Base-by-base conservation (phyloP, 805 yeast species). In the Brettanomyces custersianus region DNA sequence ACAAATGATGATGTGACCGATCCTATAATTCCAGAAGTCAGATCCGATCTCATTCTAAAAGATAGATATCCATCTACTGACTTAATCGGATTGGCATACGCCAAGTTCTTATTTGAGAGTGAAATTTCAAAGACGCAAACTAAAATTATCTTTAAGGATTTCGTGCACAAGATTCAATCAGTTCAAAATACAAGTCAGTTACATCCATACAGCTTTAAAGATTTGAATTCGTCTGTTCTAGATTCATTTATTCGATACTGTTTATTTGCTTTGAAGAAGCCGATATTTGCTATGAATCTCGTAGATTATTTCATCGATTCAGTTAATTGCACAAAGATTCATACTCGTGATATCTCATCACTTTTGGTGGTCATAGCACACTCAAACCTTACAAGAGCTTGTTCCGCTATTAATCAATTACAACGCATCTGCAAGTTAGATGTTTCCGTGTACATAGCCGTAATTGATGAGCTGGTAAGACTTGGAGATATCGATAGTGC, bases 401-500 rank as follows among this genome's bases (percentile, higher is more conserved):
- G 35, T n/a, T 18, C 21, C 6, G 16, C 25, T 21, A 12, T 33
- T 13, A 23, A 18, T n/a, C 15, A 17, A 17, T 16, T 26, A 5
- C n/a, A 5, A 29, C 38, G 12, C 31, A 33, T 12, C 18, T 45
- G n/a, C 18, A 43, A 33, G 13, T 27, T 28, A 13, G 10, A 26
- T 42, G 28, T 28, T 20, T 33, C 20, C n/a, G 43, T 36, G 16
- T 48, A 44, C 36, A 31, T 46, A 22, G 29, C 43, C 20, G 27
- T 49, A 6, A 37, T 51, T 9, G 35, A 39, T 29, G 39, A 40
- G 8, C 30, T 51, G 20, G 36, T 44, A 18, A 44, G 36, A 29
- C 22, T 51, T 3, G 46, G 48, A 15, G 49, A 44, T 20, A 15
- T 36, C 11, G 41, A 46, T 2, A 34, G 32, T 23, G 55, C 57